phyloP scores from a whole-genome alignment of 148 eudicot species.

The Rhododendron ferrugineum region DNA sequence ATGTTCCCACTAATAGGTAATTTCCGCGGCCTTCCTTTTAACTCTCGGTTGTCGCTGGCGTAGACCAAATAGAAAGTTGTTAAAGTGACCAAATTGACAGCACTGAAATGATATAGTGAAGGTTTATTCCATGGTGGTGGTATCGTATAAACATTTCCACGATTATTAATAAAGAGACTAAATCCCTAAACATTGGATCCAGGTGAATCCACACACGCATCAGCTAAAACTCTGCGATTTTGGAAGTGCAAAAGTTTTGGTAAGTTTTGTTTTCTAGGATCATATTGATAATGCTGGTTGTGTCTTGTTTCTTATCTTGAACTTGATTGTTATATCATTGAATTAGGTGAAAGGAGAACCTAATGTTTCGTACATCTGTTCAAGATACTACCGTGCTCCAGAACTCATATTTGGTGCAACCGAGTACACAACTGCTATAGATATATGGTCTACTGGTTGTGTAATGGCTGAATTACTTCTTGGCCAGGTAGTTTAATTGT shows the following conservation, averaged over 20 bases:
- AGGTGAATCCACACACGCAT: slow-evolving; percentile 99
- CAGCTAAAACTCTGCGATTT: slow-evolving; percentile 97
- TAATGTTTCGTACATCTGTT: slow-evolving; percentile 92
- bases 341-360: slow-evolving; percentile 92
- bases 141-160: neutral
- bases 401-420: slow-evolving; percentile 98
- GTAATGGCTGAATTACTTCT: slow-evolving; percentile 98
- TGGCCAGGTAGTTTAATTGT: slow-evolving; percentile 55
- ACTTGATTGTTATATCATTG: slow-evolving; percentile 6
- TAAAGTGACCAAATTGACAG: neutral
- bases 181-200: slow-evolving; percentile 10
- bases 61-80: neutral
- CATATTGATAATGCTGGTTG: neutral
- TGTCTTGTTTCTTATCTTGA: slow-evolving; percentile 11
- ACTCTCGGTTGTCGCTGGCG: neutral
- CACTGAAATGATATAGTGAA: neutral
- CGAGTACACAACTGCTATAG: slow-evolving; percentile 92
- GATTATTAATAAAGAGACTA: slow-evolving; percentile 6
- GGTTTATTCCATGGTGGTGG: neutral
- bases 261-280: slow-evolving; percentile 19
- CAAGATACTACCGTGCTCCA: slow-evolving; percentile 96
- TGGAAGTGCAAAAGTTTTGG: slow-evolving; percentile 99
- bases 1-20: neutral
- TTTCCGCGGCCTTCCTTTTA: neutral
- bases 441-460: slow-evolving; percentile 97